Percentiles rank a stretch among this genome's conserved stretches.
Conservation (phyloP, 805 yeast species). For the Zygotorulaspora danielsina region DNA sequence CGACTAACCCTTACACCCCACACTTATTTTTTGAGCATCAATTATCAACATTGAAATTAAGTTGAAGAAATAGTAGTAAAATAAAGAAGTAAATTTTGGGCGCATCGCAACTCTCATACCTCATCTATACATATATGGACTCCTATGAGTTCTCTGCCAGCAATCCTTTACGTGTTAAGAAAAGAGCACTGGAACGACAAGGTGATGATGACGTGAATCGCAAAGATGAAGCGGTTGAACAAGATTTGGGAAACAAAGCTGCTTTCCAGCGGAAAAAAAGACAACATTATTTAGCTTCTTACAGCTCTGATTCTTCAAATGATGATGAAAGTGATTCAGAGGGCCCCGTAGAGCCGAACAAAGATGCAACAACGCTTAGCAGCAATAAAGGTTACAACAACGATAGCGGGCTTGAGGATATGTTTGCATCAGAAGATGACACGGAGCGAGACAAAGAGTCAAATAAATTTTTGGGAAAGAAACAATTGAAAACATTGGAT, state of each 20-base stretch:
- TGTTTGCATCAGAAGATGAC: conserved; percentile 40
- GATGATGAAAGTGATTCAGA: conserved; percentile 11
- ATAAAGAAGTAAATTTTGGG: too few relatives aligned
- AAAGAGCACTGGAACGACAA: background rate
- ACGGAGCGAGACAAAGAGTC: conserved; percentile 6
- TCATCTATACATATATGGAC: too few relatives aligned
- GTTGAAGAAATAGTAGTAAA: too few relatives aligned
- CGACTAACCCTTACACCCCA: too few relatives aligned
- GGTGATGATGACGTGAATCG: conserved; percentile 2
- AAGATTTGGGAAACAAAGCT: conserved; percentile 5
- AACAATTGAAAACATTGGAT: conserved; percentile 17
- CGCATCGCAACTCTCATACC: too few relatives aligned
- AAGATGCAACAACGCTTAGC: background rate
- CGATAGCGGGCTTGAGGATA: conserved; percentile 45
- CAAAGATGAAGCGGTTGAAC: conserved; percentile 8
- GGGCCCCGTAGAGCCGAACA: background rate
- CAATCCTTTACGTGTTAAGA: conserved; percentile 4
- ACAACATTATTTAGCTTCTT: conserved; percentile 6
- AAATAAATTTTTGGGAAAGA: conserved; percentile 4
- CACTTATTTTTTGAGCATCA: too few relatives aligned
- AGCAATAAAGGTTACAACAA: conserved; percentile 17
- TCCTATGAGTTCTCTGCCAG: conserved; percentile 1
- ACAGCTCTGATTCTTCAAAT: conserved; percentile 15
- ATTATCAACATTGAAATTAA: too few relatives aligned
- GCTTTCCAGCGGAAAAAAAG: conserved; percentile 6